phyloP scores from a whole-genome alignment of 345 rosid species.

The Hibiscus tridactylites region DNA sequence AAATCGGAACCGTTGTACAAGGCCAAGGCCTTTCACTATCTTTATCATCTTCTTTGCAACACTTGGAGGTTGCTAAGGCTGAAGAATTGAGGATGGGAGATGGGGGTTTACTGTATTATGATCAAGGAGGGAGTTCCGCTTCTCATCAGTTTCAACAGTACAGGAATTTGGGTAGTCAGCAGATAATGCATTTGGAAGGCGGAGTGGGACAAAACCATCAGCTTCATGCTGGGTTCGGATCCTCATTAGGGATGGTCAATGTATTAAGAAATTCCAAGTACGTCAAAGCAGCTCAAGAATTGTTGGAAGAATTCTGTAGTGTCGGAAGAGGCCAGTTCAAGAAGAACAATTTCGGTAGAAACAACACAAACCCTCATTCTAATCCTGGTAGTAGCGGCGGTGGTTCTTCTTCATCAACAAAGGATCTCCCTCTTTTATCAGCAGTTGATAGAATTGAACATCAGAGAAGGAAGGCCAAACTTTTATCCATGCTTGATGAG shows the following conservation, averaged over 20 bases:
- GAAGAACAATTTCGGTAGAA: constrained; percentile 45
- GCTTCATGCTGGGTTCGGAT: constrained; percentile 42
- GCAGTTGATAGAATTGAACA: constrained; percentile 87
- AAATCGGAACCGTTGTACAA: constrained; percentile 52
- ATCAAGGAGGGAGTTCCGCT: constrained; percentile 34
- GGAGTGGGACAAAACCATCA: constrained; percentile 35
- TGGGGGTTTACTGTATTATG: constrained; percentile 40
- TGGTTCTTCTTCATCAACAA: constrained; percentile 40
- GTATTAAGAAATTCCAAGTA: constrained; percentile 72
- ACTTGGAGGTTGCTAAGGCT: constrained; percentile 72
- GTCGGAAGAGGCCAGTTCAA: constrained; percentile 78
- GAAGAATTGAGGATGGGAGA: constrained; percentile 69
- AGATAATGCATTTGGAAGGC: constrained; percentile 30
- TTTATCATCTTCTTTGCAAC: constrained; percentile 67
- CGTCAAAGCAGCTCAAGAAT: constrained; percentile 67
- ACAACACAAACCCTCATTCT: constrained; percentile 56
- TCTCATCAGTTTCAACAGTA: constrained; percentile 31
- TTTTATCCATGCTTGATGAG: constrained; percentile 96
- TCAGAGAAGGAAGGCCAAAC: constrained; percentile 93
- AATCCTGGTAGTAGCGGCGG: constrained; percentile 29
- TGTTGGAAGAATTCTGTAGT: constrained; percentile 89
- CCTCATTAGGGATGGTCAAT: constrained; percentile 54
- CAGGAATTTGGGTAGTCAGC: constrained; percentile 30
- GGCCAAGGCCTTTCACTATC: constrained; percentile 89
- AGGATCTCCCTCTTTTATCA: constrained; percentile 57